A percentile compares a stretch with the other conserved stretches of the same genome.
Evolutionary conservation across 805 yeast genomes (phyloP).

Genomic region (Yarrowia divulgata): DNA sequence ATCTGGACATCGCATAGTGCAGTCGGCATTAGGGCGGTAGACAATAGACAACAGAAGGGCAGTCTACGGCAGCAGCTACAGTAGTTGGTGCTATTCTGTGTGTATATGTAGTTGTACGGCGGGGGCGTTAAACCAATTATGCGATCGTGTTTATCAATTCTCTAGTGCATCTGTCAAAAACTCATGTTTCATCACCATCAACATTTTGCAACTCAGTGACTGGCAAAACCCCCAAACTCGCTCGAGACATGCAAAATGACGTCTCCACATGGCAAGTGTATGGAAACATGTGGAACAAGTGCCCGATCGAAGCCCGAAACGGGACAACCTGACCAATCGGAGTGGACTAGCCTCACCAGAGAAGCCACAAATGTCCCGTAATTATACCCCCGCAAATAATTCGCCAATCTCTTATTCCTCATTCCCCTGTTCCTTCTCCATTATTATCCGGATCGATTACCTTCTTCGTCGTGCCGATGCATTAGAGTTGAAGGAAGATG

Average conservation of each 20-base stretch:
- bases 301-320: neutral
- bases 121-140: too few species aligned
- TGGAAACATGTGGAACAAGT: constrained; percentile 3
- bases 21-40: constrained; percentile 30
- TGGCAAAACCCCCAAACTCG: neutral
- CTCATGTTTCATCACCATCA: too few species aligned
- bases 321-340: neutral
- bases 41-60: neutral
- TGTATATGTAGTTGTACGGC: too few species aligned
- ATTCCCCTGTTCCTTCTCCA: neutral
- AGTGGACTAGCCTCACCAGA: neutral
- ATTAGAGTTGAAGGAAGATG: neutral
- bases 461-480: constrained; percentile 1
- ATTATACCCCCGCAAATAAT: neutral
- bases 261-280: neutral
- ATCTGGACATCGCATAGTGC: constrained; percentile 37
- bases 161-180: too few species aligned
- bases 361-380: neutral
- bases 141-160: too few species aligned
- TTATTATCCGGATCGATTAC: constrained; percentile 28
- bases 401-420: neutral
- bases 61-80: too few species aligned
- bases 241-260: neutral
- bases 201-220: too few species aligned
- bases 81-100: too few species aligned